Evolutionary conservation across 2,329 filamentous ascomycete genomes (phyloP).

Genomic region (Colletotrichum tropicicola): DNA sequence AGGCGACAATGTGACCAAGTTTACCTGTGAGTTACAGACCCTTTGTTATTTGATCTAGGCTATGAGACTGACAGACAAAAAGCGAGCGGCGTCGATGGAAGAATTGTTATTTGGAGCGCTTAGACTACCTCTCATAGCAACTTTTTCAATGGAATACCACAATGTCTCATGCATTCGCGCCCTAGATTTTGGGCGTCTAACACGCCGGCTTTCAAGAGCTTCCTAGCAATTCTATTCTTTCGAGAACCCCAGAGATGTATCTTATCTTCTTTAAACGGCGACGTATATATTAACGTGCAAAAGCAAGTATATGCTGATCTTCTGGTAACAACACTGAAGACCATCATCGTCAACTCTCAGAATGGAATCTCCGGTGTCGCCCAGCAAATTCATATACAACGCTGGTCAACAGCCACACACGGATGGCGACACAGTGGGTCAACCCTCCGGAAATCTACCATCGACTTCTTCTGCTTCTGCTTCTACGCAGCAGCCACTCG

Average conservation of each 20-base stretch:
- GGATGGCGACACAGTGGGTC: not conserved
- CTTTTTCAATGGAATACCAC: slow-evolving; percentile 17
- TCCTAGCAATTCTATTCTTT: not conserved
- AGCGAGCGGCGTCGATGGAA: slow-evolving; percentile 86
- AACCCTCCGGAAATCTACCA: not conserved
- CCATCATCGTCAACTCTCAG: not conserved
- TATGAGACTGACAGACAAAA: slow-evolving; percentile 38
- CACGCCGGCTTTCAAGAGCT: not conserved
- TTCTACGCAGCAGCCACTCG: too few species aligned
- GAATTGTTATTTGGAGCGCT: slow-evolving; percentile 80
- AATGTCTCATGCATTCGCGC: not conserved
- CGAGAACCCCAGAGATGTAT: not conserved
- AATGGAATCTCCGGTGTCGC: not conserved
- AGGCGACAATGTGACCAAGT: slow-evolving; percentile 74
- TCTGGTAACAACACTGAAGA: not conserved
- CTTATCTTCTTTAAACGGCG: not conserved
- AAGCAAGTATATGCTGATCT: not conserved
- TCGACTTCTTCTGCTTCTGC: too few species aligned
- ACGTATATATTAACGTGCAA: not conserved
- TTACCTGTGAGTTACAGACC: slow-evolving; percentile 77
- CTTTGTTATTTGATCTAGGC: not conserved
- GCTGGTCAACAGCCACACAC: not conserved
- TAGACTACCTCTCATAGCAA: slow-evolving; percentile 48
- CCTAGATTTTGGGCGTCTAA: not conserved
- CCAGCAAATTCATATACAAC: slow-evolving; percentile 24